These are phyloP conservation scores for bread wheat (Triticum aestivum) DNA, from an alignment of 176 grass and related monocot genomes.

Conservation along the genomic window IWGSC_CS_RefSeq_v2.1 NC_057800.1:711721541-711722040, in stretches of 20 bases:
- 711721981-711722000: constrained; percentile 43
- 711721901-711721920: constrained; percentile 63
- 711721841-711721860: neutral
- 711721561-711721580: neutral
- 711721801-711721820: neutral
- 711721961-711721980: constrained; percentile 68
- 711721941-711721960: constrained; percentile 71
- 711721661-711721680: too few species aligned
- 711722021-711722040: constrained; percentile 65
- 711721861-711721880: constrained; percentile 26
- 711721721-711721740: too few species aligned
- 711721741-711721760: neutral
- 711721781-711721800: neutral
- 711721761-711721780: neutral
- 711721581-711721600: neutral
- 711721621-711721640: too few species aligned
- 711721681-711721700: too few species aligned
- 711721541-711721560: neutral
- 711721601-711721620: neutral
- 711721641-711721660: too few species aligned
- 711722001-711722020: constrained; percentile 58
- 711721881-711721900: constrained; percentile 93
- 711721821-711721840: neutral
- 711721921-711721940: constrained; percentile 52
- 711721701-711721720: too few species aligned